Evolutionary conservation across 1,284 basidiomycete genomes (phyloP), one percentile per base, ranked within the genome.

Genomic region (Malassezia brasiliensis): DNA sequence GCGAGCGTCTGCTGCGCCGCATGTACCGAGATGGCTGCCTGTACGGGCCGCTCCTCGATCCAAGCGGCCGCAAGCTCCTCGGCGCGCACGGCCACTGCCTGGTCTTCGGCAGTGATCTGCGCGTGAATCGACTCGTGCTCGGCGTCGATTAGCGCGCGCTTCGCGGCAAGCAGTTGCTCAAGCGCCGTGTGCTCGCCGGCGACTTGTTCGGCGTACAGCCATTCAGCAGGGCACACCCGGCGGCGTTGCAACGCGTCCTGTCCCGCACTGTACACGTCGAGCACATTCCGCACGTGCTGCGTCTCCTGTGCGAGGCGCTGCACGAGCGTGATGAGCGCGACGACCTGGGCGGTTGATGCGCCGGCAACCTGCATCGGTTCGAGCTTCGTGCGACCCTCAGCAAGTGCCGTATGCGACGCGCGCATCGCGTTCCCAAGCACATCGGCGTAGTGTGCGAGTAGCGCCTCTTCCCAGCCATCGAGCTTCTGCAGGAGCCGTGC

Each of bases 41-140:
- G 90, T 5, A 98, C 89, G 0, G 94, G 94, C 64, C 90, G 87
- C 58, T 87, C 86, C 76, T 87, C 82, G 76, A 96, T 90, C 94
- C 94, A 98, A 72, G 96, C 94, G 53, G 81, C 77, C 40, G 94
- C 80, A 57, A 93, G 82, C 69, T 91, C 87, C 19, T 65, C 42
- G 42, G 66, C 71, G 83, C 85, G 69, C 93, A 89, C 78, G 87
- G 51, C 51, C 17, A 73, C 59, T 53, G 96, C 90, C 79, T 93
- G 94, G 79, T 96, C 94, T 75, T 99, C 90, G 2, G 93, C 91
- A n/a, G 93, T 88, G 74, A 98, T 94, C 81, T 98, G 98, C 66
- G 96, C 81, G 77, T 96, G 93, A 19, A 98, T 79, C 2, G 91
- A 91, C 56, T 90, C 91, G 41, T 93, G 81, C 76, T 98, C 94